A percentile compares a stretch with the other conserved stretches of the same genome.
These are phyloP conservation scores for Neurospora sp. DNA, from an alignment of 2,329 filamentous ascomycete species.

Conservation along the genomic window DNA sequence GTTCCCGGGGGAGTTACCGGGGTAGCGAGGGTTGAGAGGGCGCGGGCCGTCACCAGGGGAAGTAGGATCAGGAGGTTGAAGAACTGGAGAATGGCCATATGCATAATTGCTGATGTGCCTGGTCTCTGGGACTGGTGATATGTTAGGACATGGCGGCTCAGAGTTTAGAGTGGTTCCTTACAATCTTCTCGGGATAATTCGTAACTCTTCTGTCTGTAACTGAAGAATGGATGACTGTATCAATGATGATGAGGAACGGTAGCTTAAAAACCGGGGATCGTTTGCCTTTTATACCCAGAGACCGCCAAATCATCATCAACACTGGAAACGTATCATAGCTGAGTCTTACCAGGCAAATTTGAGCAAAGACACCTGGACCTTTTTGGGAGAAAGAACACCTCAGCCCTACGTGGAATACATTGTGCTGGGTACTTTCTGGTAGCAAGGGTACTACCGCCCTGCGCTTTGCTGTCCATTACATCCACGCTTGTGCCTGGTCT, in stretches of 20 bases:
- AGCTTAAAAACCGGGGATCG: not conserved
- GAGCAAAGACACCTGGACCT: not conserved
- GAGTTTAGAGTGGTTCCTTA: not conserved
- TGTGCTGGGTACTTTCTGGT: not conserved
- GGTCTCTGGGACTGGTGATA: not conserved
- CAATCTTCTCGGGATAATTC: not conserved
- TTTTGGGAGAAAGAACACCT: too few relatives aligned
- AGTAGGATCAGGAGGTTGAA: not conserved
- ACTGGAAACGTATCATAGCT: not conserved
- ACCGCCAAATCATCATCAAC: not conserved
- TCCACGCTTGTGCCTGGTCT: not conserved
- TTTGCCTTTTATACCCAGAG: not conserved
- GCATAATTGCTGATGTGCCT: not conserved
- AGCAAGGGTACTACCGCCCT: not conserved
- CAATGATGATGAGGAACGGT: not conserved
- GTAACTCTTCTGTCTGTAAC: not conserved
- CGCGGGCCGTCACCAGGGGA: not conserved
- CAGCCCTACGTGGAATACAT: not conserved
- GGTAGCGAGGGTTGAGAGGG: not conserved
- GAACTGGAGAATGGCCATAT: not conserved
- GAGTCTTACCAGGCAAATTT: not conserved
- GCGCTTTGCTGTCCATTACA: not conserved
- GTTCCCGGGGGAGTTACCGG: not conserved
- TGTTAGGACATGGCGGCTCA: not conserved
- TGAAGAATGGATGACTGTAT: not conserved